phyloP scores from a whole-genome alignment of 2,329 filamentous ascomycete species.

The Pseudogymnoascus sp. region DNA sequence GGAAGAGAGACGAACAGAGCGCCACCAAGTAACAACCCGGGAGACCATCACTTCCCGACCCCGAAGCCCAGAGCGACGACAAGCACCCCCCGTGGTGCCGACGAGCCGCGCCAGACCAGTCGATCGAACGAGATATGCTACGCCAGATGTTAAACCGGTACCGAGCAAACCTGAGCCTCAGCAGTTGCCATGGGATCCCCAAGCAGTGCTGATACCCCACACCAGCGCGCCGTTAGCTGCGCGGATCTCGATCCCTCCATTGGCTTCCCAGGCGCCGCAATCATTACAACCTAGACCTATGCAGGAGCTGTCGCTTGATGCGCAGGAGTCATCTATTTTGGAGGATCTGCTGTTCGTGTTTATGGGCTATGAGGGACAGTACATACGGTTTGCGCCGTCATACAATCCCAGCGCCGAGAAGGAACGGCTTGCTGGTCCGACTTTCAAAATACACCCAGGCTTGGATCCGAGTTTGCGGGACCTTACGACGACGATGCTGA shows the following conservation, averaged over 20 bases:
- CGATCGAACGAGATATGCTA: slow-evolving; percentile 20
- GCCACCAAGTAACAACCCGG: slow-evolving; percentile 49
- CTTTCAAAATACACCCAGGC: slow-evolving; percentile 70
- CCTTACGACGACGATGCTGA: slow-evolving; percentile 79
- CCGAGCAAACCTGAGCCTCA: slow-evolving; percentile 40
- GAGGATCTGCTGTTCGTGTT: slow-evolving; percentile 92
- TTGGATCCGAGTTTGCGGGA: slow-evolving; percentile 88
- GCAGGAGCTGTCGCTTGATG: slow-evolving; percentile 63
- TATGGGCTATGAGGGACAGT: slow-evolving; percentile 98
- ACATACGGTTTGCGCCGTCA: slow-evolving; percentile 74
- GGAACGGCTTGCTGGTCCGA: slow-evolving; percentile 74
- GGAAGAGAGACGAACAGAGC: slow-evolving; percentile 46
- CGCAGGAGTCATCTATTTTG: slow-evolving; percentile 78
- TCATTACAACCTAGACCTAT: slow-evolving; percentile 61
- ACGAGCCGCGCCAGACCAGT: slow-evolving; percentile 18
- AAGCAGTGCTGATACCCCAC: slow-evolving; percentile 63
- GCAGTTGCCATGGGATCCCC: slow-evolving; percentile 66
- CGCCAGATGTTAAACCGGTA: slow-evolving; percentile 22
- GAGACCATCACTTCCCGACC: slow-evolving; percentile 54
- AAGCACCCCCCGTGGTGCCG: slow-evolving; percentile 16
- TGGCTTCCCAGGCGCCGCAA: slow-evolving; percentile 66
- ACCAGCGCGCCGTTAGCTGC: slow-evolving; percentile 45
- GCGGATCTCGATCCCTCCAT: slow-evolving; percentile 55
- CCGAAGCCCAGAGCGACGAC: slow-evolving; percentile 45
- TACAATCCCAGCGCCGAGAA: slow-evolving; percentile 83